Base-by-base conservation (phyloP, 2,329 filamentous ascomycete species). In the Curvularia eragrostidis region DNA sequence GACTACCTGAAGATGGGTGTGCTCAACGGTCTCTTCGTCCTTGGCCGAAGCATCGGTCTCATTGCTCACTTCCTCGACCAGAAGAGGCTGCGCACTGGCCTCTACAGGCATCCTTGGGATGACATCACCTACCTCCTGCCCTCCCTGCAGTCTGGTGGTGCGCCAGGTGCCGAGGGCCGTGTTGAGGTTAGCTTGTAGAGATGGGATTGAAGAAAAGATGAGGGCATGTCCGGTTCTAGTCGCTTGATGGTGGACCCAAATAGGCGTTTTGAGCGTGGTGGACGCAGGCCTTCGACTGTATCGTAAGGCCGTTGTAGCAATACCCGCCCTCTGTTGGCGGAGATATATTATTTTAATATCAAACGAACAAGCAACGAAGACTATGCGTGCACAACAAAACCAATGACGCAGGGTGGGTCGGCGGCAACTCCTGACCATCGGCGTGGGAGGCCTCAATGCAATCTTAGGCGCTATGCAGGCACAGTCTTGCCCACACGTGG, bases 61-160 rank as follows among this genome's bases (percentile, higher is more conserved):
- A 99, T 99, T 90, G 95, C 95, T 76, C 95, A 99, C 83, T 98
- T 94, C 87, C 89, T 99, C 74, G 95, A 99, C 84, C 95, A 99
- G 88, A 99, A 99, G 93, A 89, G 95, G 82, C 87, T 99, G 81
- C 91, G 94, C 75, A 99, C 95, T 75, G 95, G 95, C 79, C 88
- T 99, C 67, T 99, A 99, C 91, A 91, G 95, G 63, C 75, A 97
- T 87, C 95, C 95, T 77, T 98, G 95, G 95, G 95, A 76, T 55
- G 73, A 77, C 66, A 76, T 77, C 63, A 77, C 75, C 48, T 78
- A 78, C 71, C 75, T 78, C 48, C 71, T 78, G 58, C 75, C 77
- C 54, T 76, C 72, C 48, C 68, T 76, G 51, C 64, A 66, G 57
- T 62, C 66, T 56, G 73, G 73, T 46, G 75, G 75, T 52, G 75